Percentiles rank a stretch among this genome's conserved stretches.
phyloP scores from a whole-genome alignment of 495 filamentous ascomycete species.

The Annulohypoxylon bovei region DNA sequence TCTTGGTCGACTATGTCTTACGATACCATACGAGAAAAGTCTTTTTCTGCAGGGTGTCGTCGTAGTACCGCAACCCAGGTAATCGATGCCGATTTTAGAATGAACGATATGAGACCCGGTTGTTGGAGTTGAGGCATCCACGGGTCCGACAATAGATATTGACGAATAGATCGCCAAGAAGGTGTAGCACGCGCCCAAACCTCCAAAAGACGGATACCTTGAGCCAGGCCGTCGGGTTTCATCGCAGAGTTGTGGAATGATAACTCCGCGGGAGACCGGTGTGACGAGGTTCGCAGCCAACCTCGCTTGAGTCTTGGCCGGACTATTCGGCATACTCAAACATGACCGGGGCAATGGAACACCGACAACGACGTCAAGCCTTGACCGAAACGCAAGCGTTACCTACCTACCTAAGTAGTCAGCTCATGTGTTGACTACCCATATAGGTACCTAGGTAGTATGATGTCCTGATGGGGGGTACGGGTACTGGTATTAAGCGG shows the following conservation, averaged over 20 bases:
- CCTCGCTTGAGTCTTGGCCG: constrained; percentile 11
- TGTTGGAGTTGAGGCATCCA: constrained; percentile 10
- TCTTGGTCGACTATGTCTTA: constrained; percentile 22
- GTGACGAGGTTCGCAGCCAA: constrained; percentile 6
- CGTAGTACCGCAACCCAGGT: background rate
- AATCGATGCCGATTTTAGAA: background rate
- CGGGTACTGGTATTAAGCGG: background rate
- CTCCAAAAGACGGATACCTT: constrained; percentile 12
- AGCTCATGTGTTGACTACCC: constrained; percentile 1
- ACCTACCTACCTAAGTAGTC: background rate
- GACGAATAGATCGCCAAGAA: constrained; percentile 30
- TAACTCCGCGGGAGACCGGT: constrained; percentile 10
- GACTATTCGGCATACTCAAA: constrained; percentile 26
- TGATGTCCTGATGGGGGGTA: background rate
- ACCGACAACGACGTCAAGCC: constrained; percentile 17
- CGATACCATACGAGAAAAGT: constrained; percentile 8
- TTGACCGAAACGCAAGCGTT: background rate
- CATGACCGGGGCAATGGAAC: constrained; percentile 19
- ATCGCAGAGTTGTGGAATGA: constrained; percentile 18
- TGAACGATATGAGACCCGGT: constrained; percentile 9
- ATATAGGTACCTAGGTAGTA: background rate
- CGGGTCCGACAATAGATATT: constrained; percentile 4
- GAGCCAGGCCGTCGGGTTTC: constrained; percentile 32
- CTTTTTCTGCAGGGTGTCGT: constrained; percentile 1
- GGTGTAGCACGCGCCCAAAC: constrained; percentile 20